A percentile compares a stretch with the other conserved stretches of the same genome.
Evolutionary conservation across 208 protist species (phyloP).

Genomic region (Leishmania amazonensis): DNA sequence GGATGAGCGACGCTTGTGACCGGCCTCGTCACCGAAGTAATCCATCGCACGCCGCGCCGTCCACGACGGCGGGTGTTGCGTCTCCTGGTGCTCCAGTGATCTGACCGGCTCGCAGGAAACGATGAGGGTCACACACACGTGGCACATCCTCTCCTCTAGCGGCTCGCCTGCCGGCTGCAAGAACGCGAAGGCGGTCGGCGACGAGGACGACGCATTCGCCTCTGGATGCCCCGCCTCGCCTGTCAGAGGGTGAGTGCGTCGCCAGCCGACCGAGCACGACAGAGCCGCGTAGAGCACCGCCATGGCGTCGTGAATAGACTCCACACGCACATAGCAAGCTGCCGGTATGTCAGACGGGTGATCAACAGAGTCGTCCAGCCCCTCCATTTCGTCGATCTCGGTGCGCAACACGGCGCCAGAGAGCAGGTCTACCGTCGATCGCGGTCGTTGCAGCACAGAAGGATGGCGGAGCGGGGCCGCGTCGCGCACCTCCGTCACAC

Average conservation of each 20-base stretch:
- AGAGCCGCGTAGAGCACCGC: constrained; percentile 29
- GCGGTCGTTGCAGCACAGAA: constrained; percentile 28
- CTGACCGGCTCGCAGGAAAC: constrained; percentile 7
- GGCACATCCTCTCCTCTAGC: constrained; percentile 22
- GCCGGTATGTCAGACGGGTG: constrained; percentile 34
- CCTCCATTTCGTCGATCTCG: neutral
- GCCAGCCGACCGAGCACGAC: constrained; percentile 27
- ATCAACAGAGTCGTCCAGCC: constrained; percentile 1
- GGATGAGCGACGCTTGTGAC: neutral
- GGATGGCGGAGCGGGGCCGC: constrained; percentile 27
- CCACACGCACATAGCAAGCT: constrained; percentile 33
- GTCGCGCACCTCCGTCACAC: constrained; percentile 36
- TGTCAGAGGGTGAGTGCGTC: neutral
- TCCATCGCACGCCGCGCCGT: too few relatives aligned
- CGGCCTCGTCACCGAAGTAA: neutral
- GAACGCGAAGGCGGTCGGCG: neutral
- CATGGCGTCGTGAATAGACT: constrained; percentile 17
- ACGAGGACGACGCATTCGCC: neutral
- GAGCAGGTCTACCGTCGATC: constrained; percentile 33
- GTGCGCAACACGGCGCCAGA: constrained; percentile 24
- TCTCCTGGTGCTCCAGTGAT: neutral
- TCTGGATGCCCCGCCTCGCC: neutral
- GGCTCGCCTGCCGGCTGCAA: constrained; percentile 13
- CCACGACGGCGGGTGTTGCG: neutral
- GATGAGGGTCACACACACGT: constrained; percentile 28